Conservation (phyloP, 2,329 filamentous ascomycete genomes). For the Fusarium xylarioides region DNA sequence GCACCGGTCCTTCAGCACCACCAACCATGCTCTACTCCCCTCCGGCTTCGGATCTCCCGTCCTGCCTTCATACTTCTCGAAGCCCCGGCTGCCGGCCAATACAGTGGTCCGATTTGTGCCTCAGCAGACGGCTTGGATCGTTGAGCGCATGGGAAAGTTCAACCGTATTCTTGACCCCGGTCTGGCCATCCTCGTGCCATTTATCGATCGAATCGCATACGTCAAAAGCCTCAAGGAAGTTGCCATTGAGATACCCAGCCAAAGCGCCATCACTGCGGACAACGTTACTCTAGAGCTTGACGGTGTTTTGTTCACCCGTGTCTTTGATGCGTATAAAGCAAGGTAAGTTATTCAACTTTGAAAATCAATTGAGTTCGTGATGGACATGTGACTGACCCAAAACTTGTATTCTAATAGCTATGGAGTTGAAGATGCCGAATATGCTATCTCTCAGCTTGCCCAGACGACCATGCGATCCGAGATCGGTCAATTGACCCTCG, state of each 20-base stretch:
- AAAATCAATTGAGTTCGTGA: not conserved
- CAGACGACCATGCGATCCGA: conserved; percentile 99
- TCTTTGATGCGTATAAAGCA: conserved; percentile 98
- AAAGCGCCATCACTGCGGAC: conserved; percentile 97
- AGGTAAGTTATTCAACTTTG: conserved; percentile 64
- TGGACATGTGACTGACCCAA: conserved; percentile 7
- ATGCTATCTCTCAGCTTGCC: conserved; percentile 96
- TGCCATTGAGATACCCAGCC: conserved; percentile 95
- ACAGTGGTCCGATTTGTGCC: conserved; percentile 96
- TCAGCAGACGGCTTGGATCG: conserved; percentile 99
- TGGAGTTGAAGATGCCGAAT: conserved; percentile 97
- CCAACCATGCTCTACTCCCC: conserved; percentile 46
- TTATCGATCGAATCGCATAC: conserved; percentile 95
- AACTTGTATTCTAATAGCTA: conserved; percentile 67
- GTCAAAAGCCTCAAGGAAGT: conserved; percentile 97
- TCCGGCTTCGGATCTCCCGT: conserved; percentile 45
- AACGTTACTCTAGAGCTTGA: conserved; percentile 97
- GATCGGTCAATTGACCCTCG: conserved; percentile 94
- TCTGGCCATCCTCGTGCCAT: conserved; percentile 85
- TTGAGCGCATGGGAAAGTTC: conserved; percentile 99
- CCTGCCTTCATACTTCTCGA: conserved; percentile 82
- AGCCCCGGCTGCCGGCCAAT: conserved; percentile 82
- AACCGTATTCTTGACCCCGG: conserved; percentile 92
- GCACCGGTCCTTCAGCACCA: conserved; percentile 45
- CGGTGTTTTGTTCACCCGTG: conserved; percentile 92